These are phyloP conservation scores for Lepraria neglecta DNA, from an alignment of 495 filamentous ascomycete species.

Conservation along the genomic window DNA sequence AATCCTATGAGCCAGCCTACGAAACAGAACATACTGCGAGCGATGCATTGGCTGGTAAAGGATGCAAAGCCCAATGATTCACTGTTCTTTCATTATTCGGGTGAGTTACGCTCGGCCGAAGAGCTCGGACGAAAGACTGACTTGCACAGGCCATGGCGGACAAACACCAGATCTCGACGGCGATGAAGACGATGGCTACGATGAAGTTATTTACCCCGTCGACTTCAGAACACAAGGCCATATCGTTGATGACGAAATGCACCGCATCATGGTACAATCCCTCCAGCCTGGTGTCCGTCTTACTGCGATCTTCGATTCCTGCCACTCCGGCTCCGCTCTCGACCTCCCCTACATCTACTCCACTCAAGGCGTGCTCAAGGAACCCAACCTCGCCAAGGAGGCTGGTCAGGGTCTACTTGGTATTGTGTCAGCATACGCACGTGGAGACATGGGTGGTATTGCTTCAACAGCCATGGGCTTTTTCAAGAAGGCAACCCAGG, in stretches of 20 bases:
- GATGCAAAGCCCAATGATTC: conserved; percentile 92
- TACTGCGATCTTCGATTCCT: conserved; percentile 99
- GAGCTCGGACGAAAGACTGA: conserved; percentile 4
- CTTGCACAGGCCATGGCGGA: conserved; percentile 72
- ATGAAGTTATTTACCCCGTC: conserved; percentile 97
- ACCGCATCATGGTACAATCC: conserved; percentile 87
- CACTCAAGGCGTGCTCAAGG: conserved; percentile 90
- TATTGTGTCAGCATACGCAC: conserved; percentile 82
- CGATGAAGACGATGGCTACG: conserved; percentile 91
- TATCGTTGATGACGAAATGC: conserved; percentile 98
- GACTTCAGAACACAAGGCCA: conserved; percentile 87
- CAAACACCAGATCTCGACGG: conserved; percentile 95
- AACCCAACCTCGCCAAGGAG: conserved; percentile 96
- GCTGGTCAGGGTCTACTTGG: conserved; percentile 87
- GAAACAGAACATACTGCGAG: conserved; percentile 89
- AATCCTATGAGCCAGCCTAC: conserved; percentile 96
- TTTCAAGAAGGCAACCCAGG: conserved; percentile 85
- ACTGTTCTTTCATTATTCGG: conserved; percentile 97
- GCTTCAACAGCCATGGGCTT: conserved; percentile 75
- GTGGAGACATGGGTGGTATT: conserved; percentile 81
- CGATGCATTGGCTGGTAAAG: conserved; percentile 98
- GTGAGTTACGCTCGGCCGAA: conserved; percentile 42
- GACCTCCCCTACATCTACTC: conserved; percentile 98
- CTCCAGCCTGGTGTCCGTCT: conserved; percentile 79
- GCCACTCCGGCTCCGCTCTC: conserved; percentile 92